Evolutionary conservation across 371 early-diverging fungal species (phyloP), one percentile per base, ranked within the genome.

Genomic region (Batrachochytrium dendrobatidis): DNA sequence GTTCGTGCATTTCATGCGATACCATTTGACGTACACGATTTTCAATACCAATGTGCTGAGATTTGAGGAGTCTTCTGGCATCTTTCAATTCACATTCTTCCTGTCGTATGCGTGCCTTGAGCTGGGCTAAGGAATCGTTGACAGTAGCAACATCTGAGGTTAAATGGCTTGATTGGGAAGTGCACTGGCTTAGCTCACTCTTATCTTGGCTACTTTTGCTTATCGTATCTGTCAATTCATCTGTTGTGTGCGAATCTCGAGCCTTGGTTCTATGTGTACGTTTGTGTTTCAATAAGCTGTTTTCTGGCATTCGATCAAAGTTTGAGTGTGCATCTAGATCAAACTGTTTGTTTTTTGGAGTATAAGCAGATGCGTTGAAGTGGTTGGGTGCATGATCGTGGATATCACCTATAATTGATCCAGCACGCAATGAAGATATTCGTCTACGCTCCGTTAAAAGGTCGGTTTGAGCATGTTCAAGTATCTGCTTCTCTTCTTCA

Each of bases 1-100:
- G n/a, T n/a, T n/a, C n/a, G n/a, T n/a, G n/a, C n/a, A n/a, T n/a
- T n/a, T n/a, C n/a, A n/a, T n/a, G n/a, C n/a, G n/a, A n/a, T n/a
- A n/a, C n/a, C n/a, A n/a, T n/a, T n/a, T n/a, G n/a, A n/a, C n/a
- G n/a, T n/a, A n/a, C n/a, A n/a, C 55, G 35, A 15, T 26, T 32
- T 8, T 54, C 48, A 22, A 65, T 56, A 28, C n/a, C 34, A 35
- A 58, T 43, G 7, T 49, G 57, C 29, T 65, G 61, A 26, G 25
- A 3, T 12, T 52, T 56, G 30, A 65, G 58, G 43, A 60, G 55
- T 43, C 45, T n/a, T 31, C 61, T 65, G 10, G 61, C 56, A 29
- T 53, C 48, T 26, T 44, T 26, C 20, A 65, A 26, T 20, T 65
- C 60, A 3, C 20, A 28, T 29, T 61, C 61, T 39, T 61, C 61